Percentiles rank a stretch among this genome's conserved stretches.
Conservation (phyloP, 345 rosid species). For the Camelina sativa region DNA sequence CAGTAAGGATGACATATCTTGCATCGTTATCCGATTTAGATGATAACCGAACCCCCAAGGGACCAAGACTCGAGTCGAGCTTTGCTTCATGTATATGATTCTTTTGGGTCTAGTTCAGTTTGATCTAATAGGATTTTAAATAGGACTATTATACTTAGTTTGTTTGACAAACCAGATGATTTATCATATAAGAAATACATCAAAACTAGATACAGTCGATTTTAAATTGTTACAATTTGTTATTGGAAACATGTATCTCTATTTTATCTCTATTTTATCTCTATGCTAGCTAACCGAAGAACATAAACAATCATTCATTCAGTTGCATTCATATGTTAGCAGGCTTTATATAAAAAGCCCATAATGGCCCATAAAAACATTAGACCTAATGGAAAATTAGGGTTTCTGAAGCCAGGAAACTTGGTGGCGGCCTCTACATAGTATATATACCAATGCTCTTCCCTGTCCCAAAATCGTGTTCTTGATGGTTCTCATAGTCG, state of each 20-base stretch:
- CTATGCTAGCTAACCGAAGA: not conserved
- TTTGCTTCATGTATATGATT: conserved; percentile 3
- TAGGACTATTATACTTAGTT: conserved; percentile 1
- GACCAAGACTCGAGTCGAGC: not conserved
- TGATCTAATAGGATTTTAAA: not conserved
- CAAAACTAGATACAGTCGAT: not conserved
- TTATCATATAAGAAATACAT: not conserved
- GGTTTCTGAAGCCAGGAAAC: conserved; percentile 28
- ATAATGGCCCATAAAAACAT: not conserved
- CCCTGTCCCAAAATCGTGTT: too few relatives aligned
- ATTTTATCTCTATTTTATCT: too few relatives aligned
- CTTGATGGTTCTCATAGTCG: not conserved
- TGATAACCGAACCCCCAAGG: conserved; percentile 19
- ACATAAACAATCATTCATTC: not conserved
- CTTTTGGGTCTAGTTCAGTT: conserved; percentile 4
- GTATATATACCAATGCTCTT: conserved; percentile 2
- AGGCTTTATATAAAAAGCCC: not conserved
- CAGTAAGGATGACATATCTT: conserved; percentile 71
- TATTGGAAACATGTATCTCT: not conserved
- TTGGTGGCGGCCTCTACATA: not conserved
- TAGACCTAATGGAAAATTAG: conserved; percentile 10
- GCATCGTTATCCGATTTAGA: conserved; percentile 64
- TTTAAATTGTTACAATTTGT: not conserved
- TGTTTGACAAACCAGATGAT: conserved; percentile 5
- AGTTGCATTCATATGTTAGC: not conserved